phyloP scores from a whole-genome alignment of 2,329 filamentous ascomycete species.

The Leptographium galeiforme region DNA sequence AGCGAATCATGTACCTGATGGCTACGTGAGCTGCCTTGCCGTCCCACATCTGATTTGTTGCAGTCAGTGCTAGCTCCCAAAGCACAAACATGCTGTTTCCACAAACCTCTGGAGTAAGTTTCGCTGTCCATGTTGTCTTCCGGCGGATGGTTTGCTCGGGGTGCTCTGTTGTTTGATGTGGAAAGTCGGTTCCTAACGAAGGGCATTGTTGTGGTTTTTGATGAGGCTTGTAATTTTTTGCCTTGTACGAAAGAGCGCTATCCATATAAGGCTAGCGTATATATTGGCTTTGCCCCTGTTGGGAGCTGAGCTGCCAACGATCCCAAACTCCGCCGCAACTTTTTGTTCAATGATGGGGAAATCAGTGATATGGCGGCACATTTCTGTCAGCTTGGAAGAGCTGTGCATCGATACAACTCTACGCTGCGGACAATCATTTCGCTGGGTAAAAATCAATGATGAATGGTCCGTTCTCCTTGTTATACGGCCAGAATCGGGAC shows the following conservation, averaged over 20 bases:
- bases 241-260: not conserved
- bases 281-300: not conserved
- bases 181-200: not conserved
- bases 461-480: slow-evolving; percentile 52
- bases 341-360: not conserved
- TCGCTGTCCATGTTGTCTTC: slow-evolving; percentile 11
- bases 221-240: not conserved
- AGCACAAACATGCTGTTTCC: not conserved
- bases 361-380: slow-evolving; percentile 59
- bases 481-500: not conserved
- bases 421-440: slow-evolving; percentile 90
- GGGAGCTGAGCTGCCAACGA: not conserved
- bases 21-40: slow-evolving; percentile 39
- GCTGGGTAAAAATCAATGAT: slow-evolving; percentile 76
- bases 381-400: slow-evolving; percentile 71
- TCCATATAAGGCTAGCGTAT: not conserved
- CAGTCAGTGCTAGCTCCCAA: slow-evolving; percentile 5
- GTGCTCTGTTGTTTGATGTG: not conserved
- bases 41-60: slow-evolving; percentile 26
- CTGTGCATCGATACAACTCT: slow-evolving; percentile 90
- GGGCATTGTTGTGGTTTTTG: not conserved
- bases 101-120: slow-evolving; percentile 7
- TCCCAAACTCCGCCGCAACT: not conserved
- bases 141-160: not conserved
- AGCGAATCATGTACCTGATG: slow-evolving; percentile 27